phyloP scores from a whole-genome alignment of 345 rosid genomes.

The Iberis pinnata region DNA sequence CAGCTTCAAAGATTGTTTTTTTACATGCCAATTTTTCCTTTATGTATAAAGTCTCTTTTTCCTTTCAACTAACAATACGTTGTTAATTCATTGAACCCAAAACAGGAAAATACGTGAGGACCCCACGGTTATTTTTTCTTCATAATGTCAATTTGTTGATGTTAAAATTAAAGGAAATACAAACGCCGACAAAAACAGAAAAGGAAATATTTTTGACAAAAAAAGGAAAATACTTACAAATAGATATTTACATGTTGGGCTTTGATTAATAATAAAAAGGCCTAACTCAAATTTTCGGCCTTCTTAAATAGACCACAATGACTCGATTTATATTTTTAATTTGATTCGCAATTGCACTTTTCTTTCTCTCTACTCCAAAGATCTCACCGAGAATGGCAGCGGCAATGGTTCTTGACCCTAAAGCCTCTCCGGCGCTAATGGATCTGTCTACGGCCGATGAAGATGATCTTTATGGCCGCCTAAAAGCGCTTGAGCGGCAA shows the following conservation, averaged over 20 bases:
- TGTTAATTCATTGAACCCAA: too few relatives aligned
- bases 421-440: slow-evolving; percentile 24
- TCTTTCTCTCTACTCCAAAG: slow-evolving; percentile 32
- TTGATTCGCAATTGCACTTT: slow-evolving; percentile 4
- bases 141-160: too few relatives aligned
- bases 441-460: slow-evolving; percentile 40
- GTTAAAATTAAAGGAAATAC: background rate
- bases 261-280: background rate
- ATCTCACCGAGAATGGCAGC: slow-evolving; percentile 42
- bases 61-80: too few relatives aligned
- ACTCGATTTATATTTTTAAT: background rate
- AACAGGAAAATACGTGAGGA: too few relatives aligned
- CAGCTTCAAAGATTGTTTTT: too few relatives aligned
- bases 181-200: background rate
- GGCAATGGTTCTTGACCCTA: slow-evolving; percentile 56
- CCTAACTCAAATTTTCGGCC: background rate
- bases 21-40: too few relatives aligned
- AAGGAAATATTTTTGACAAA: background rate
- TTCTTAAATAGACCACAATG: background rate
- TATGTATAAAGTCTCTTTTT: too few relatives aligned
- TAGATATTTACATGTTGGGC: background rate
- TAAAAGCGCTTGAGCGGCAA: slow-evolving; percentile 73
- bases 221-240: background rate
- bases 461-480: slow-evolving; percentile 79
- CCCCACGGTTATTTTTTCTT: too few relatives aligned